Evolutionary conservation across 305 asterid species (phyloP), one percentile per base, ranked within the genome.

Genomic region (Fraxinus ornus): DNA sequence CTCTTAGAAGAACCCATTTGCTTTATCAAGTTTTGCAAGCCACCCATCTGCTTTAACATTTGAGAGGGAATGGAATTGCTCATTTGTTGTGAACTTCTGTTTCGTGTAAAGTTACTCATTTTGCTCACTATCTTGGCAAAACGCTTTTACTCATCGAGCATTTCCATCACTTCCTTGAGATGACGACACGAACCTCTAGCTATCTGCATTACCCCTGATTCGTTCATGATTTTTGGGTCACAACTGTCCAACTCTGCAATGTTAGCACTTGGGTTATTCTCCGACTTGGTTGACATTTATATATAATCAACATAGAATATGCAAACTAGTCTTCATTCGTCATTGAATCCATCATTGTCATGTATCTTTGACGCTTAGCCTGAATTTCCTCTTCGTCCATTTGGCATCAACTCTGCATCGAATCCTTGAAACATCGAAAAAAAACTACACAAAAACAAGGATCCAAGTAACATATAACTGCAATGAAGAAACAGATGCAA

Each of bases 321-420:
- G 37, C 37, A 28, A 28, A 28, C 32, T 28, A 4, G 85, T 97
- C 98, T 90, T 93, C 94, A 79, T 94, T 90, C 72, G 98, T 95
- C 99, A 94, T 95, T 10, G 99, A 95, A 86, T 95, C 99, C 98
- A 92, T 94, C 98, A 95, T 94, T 60, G 97, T 95, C 99, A 93
- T 93, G 83, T 92, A 94, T 80, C 98, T 88, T 88, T 95, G 94
- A 62, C 91, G 84, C 90, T 95, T 95, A 19, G 98, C 89, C 83
- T 93, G 98, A 85, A 96, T 93, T 89, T 95, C 97, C 88, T 92
- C 90, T 83, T 93, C 98, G 80, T 85, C 97, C 99, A 86, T 94
- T 84, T 68, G 99, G 97, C 97, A 95, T 28, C 32, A 28, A 28
- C 32, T 94, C 98, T 60, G 92, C 91, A 87, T 93, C 90, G 81